Base-by-base conservation (phyloP, 352 stramenopile species). In the Peronosclerospora sorghi region DNA sequence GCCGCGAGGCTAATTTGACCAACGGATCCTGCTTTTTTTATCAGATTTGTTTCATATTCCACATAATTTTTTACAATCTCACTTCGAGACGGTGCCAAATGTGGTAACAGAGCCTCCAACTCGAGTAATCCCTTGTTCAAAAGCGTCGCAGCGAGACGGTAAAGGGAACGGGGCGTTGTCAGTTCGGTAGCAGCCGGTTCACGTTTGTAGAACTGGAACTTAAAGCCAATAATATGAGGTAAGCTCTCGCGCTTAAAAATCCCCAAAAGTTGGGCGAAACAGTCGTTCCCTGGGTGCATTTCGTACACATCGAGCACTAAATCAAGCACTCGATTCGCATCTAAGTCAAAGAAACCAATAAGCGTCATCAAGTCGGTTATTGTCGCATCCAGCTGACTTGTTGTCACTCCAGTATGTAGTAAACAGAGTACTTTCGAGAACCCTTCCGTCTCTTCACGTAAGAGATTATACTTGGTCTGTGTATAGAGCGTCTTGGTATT, bases 401-500 rank as follows among this genome's bases (percentile, higher is more conserved):
- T 68, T 15, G 59, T 73, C 12, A 92, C 62, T 32, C 73, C 71
- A 18, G 73, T 83, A 43, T 92, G 75, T 36, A 93, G 55, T 34
- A 93, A 48, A 51, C 59, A 68, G 19, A 98, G 43, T 35, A 98
- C 68, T 48, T 98, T 98, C 8, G 90, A 72, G 59, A 94, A 98
- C 0, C 95, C 95, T 57, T 98, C 94, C 24, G 83, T 96, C 66
- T 98, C 94, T 61, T 98, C 95, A 12, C 82, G 82, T 19, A 97
- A 67, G 27, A 98, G 58, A 57, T 98, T 98, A 59, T 96, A 98
- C 63, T 97, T 97, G 62, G 92, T 77, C 60, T 98, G 94, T 23
- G 83, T 86, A 55, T 98, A 98, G 45, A 88, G 62, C 20, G 68
- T 88, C 55, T 88, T 88, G 32, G 79, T 92, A 51, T 92, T 92